Base-by-base conservation (phyloP, 192 early-diverging fungal genomes). In the Umbelopsis isabellina region DNA sequence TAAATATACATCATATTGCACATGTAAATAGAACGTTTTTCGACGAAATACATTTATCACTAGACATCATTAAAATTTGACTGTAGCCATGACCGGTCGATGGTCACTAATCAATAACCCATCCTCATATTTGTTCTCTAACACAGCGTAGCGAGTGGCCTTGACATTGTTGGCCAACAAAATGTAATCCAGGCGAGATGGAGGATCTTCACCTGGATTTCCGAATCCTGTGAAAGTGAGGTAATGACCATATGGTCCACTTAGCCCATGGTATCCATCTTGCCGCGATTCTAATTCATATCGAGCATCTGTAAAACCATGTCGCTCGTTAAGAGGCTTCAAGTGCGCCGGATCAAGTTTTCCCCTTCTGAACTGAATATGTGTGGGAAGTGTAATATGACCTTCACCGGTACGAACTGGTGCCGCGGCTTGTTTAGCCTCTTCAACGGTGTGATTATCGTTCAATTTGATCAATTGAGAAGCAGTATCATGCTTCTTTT, bases 141-240 rank as follows among this genome's bases (percentile, higher is more conserved):
- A 18, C 0, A 79, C 68, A 1, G 73, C 79, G 67, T 52, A 74
- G 20, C 25, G 25, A 16, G 61, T 37, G 10, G 69, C 70, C 9
- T 70, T 67, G 23, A 75, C 58, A 5, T 35, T 46, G 33, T 65
- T 58, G 20, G 72, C 33, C 2, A 33, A 27, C 45, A 81, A 33
- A 10, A 81, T 78, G 46, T 69, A 81, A 69, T 81, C 79, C 46
- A 81, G 69, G 11, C 72, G 65, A n/a, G 49, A 45, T 9, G 67
- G 65, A 25, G 52, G 37, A 20, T 35, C 64, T 46, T 77, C 75
- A 25, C 35, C 45, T 27, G 46, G 35, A 2, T 15, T 22, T 21
- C 70, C 72, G 50, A 81, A 81, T 13, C 79, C 72, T 4, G 79
- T 81, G 22, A 81, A 81, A 3, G 76, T 81, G 23, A 69, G 46